Evolutionary conservation across 2,329 filamentous ascomycete genomes (phyloP).

Genomic region (Epichloe gansuensis): DNA sequence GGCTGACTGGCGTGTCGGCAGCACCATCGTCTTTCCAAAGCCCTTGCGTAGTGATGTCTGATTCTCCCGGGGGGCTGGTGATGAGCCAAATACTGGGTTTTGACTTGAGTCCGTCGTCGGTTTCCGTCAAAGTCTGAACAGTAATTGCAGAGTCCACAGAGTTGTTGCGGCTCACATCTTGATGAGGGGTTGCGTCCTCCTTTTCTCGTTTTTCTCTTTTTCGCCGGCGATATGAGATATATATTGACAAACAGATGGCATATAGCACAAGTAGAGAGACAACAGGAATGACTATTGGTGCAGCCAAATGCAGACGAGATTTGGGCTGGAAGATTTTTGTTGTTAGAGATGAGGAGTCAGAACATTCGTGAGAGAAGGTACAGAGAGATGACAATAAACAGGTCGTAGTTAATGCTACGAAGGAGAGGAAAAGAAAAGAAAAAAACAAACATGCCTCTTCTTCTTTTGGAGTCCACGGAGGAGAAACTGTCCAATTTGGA

Average conservation of each 20-base stretch:
- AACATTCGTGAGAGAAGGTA: too few relatives aligned
- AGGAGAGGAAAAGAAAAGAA: neutral
- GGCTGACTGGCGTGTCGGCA: neutral
- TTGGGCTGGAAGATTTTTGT: slow-evolving; percentile 8
- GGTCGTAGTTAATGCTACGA: neutral
- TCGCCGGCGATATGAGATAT: slow-evolving; percentile 16
- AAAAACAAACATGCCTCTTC: slow-evolving; percentile 9
- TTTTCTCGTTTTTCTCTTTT: slow-evolving; percentile 12
- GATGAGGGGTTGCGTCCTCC: slow-evolving; percentile 7
- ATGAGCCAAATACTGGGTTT: slow-evolving; percentile 9
- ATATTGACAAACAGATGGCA: slow-evolving; percentile 15
- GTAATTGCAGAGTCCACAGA: slow-evolving; percentile 14
- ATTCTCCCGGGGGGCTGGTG: neutral
- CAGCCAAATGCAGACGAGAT: slow-evolving; percentile 14
- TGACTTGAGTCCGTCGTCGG: slow-evolving; percentile 7
- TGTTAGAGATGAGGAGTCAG: neutral
- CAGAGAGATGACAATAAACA: neutral
- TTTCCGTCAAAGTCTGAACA: slow-evolving; percentile 10
- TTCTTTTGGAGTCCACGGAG: slow-evolving; percentile 18
- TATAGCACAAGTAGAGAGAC: slow-evolving; percentile 19
- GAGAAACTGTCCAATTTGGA: slow-evolving; percentile 19
- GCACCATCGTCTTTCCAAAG: neutral
- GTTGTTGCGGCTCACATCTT: slow-evolving; percentile 10
- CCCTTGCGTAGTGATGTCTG: neutral
- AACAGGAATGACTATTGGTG: slow-evolving; percentile 18